Conservation (phyloP, 2,329 filamentous ascomycete species). For the Davidsoniella neocaledoniae region DNA sequence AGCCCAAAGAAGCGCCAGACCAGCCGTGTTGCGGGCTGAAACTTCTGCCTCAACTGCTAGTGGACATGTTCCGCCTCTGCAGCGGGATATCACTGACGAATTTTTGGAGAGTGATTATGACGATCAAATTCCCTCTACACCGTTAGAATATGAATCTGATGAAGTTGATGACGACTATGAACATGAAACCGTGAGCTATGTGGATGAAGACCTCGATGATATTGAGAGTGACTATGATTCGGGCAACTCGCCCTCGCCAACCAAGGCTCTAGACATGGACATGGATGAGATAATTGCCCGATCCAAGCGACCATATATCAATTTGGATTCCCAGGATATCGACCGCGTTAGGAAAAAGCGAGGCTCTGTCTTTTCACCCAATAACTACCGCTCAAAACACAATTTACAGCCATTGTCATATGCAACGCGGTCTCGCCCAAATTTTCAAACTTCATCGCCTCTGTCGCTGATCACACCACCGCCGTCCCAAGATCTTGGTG, state of each 20-base stretch:
- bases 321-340: no score
- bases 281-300: constrained; percentile 9
- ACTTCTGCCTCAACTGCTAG: no score
- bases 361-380: no score
- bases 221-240: background rate
- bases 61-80: background rate
- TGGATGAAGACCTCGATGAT: background rate
- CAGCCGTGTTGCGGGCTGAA: constrained; percentile 1
- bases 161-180: constrained; percentile 2
- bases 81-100: background rate
- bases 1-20: constrained; percentile 9
- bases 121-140: background rate
- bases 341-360: no score
- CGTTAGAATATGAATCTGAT: background rate
- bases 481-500: constrained; percentile 1
- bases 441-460: no score
- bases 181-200: background rate
- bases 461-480: constrained; percentile 6
- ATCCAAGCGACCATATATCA: background rate
- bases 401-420: no score
- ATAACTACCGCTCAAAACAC: no score
- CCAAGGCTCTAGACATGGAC: constrained; percentile 8
- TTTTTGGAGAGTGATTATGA: constrained; percentile 2
- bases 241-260: constrained; percentile 3
- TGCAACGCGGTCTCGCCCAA: no score